These are phyloP conservation scores for Corymbia calophylla DNA, from an alignment of 441 rosid species.

Conservation along the genomic window DNA sequence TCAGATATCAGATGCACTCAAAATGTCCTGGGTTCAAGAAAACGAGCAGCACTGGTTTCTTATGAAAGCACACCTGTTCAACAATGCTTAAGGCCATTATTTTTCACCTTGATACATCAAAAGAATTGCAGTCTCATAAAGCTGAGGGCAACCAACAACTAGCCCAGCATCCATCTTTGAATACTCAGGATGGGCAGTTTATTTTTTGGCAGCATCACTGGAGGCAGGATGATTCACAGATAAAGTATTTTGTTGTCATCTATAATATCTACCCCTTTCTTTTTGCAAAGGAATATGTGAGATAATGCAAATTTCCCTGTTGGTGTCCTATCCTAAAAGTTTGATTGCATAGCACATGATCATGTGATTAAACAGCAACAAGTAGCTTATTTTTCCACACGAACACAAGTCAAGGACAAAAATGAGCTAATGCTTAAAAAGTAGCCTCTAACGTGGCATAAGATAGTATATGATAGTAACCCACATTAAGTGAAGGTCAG, in stretches of 20 bases:
- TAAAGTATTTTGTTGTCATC: not conserved
- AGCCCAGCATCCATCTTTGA: not conserved
- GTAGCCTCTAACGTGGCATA: not conserved
- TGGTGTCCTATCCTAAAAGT: not conserved
- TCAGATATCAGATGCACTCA: not conserved
- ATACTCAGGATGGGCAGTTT: not conserved
- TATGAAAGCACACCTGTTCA: not conserved
- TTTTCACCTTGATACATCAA: not conserved
- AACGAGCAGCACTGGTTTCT: not conserved
- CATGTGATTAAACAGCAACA: not conserved
- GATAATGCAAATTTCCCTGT: not conserved
- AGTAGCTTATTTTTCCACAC: not conserved
- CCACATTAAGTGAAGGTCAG: not conserved
- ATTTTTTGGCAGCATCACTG: not conserved
- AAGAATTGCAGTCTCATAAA: not conserved
- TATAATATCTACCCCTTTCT: not conserved
- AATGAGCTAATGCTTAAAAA: not conserved
- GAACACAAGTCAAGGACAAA: not conserved
- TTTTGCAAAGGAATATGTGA: not conserved
- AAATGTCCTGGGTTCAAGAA: not conserved
- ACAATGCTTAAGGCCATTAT: not conserved
- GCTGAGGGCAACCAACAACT: not conserved
- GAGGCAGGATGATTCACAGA: not conserved
- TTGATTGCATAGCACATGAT: not conserved
- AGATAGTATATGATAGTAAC: not conserved